Evolutionary conservation across 2,329 filamentous ascomycete species (phyloP), one percentile per base, ranked within the genome.

Genomic region (Zymoseptoria crescenta): DNA sequence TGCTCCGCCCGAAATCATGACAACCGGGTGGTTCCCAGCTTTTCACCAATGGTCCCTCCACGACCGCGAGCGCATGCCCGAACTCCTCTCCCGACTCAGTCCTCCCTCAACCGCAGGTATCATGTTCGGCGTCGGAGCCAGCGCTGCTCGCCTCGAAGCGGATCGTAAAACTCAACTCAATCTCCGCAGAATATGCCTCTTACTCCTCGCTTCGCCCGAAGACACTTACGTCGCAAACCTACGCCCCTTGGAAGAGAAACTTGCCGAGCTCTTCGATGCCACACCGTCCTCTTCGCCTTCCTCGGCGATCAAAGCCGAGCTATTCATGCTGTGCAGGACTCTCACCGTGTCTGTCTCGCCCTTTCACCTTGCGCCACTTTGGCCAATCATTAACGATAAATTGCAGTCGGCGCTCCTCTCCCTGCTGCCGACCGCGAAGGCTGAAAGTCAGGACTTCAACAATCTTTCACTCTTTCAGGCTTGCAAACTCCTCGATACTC

Each of bases 81-180:
- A 99, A 62, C 78, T 96, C 3, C 75, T 97, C 8, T 80, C 83
- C 45, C 87, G 91, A 20, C 83, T 99, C 62, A 86, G 86, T 5
- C 83, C 92, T 3, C 94, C 94, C 5, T 91, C 92, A 1, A 93
- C 92, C 13, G 94, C 95, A 0, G 94, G 94, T 8, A 95, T 99
- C 66, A 93, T 99, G 72, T 99, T 99, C 69, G 94, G 94, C n/a
- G 94, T 99, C 0, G 95, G 95, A 9, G 94, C 94, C 6, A 91
- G 90, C 21, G 95, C 92, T 50, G 94, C 94, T 41, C 83, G 94
- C 59, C 83, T 95, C n/a, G 94, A 99, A 75, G 91, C 95, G 5
- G 94, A 99, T 74, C 87, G 92, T 59, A 94, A 88, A 74, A 91
- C 92, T 0, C 93, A 97, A 74, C 81, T 96, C 29, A 96, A 91